Percentiles rank a stretch among this genome's conserved stretches.
Conservation (phyloP, 1,284 basidiomycete species). For the Cryptococcus sp. region DNA sequence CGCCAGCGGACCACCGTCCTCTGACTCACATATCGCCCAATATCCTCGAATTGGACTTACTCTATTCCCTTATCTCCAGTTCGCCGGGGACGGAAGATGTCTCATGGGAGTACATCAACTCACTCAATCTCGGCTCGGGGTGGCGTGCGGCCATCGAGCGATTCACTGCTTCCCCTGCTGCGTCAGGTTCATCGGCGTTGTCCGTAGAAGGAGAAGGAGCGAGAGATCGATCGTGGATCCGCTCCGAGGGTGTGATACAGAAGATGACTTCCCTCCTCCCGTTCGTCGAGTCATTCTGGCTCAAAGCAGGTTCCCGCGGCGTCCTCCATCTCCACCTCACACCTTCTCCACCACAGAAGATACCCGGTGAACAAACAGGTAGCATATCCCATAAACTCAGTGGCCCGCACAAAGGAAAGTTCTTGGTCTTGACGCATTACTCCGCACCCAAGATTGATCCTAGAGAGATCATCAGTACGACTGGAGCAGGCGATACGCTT, state of each 20-base stretch:
- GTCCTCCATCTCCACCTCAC: slow-evolving; percentile 44
- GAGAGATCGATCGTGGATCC: slow-evolving; percentile 61
- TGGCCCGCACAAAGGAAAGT: slow-evolving; percentile 15
- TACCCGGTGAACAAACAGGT: not conserved
- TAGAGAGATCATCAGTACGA: slow-evolving; percentile 68
- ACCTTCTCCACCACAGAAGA: not conserved
- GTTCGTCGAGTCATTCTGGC: slow-evolving; percentile 73
- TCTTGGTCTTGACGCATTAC: slow-evolving; percentile 66
- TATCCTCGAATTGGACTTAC: slow-evolving; percentile 67
- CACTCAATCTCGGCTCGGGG: slow-evolving; percentile 62
- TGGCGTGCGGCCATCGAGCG: slow-evolving; percentile 68
- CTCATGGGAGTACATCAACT: slow-evolving; percentile 57
- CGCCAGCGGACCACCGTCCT: slow-evolving; percentile 25
- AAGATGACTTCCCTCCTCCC: slow-evolving; percentile 78
- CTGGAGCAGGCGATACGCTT: slow-evolving; percentile 87
- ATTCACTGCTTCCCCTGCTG: slow-evolving; percentile 55
- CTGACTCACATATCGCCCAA: slow-evolving; percentile 78
- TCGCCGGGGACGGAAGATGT: not conserved
- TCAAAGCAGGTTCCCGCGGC: slow-evolving; percentile 73
- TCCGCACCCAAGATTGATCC: slow-evolving; percentile 59
- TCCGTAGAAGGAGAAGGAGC: slow-evolving; percentile 37
- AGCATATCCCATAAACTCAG: slow-evolving; percentile 12
- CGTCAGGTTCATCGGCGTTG: too few species aligned
- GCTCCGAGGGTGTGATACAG: slow-evolving; percentile 68
- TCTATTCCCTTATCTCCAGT: slow-evolving; percentile 58